Percentiles rank a stretch among this genome's conserved stretches.
These are phyloP conservation scores for Podochytrium sp. DNA, from an alignment of 192 early-diverging fungal species.

Conservation along the genomic window DNA sequence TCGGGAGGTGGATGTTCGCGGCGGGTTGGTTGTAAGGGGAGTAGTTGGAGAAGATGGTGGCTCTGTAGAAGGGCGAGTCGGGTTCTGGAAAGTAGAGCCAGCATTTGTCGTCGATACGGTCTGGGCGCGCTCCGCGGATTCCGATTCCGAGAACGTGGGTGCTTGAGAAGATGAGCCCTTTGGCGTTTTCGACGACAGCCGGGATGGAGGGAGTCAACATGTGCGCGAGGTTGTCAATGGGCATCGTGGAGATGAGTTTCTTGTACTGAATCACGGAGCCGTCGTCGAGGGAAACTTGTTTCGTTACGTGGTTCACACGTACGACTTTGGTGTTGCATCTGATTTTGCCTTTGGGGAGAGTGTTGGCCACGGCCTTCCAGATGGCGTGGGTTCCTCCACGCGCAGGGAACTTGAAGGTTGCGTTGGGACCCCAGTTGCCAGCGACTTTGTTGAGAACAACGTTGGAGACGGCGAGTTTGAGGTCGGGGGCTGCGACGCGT, in stretches of 20 bases:
- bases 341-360: constrained; percentile 23
- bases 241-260: constrained; percentile 35
- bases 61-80: constrained; percentile 38
- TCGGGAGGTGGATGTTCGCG: constrained; percentile 25
- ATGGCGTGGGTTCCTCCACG: constrained; percentile 42
- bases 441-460: constrained; percentile 32
- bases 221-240: constrained; percentile 22
- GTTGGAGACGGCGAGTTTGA: constrained; percentile 32
- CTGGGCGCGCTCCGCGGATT: constrained; percentile 34
- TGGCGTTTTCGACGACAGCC: constrained; percentile 21
- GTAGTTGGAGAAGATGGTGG: constrained; percentile 48
- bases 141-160: constrained; percentile 43
- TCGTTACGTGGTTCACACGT: constrained; percentile 21
- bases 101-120: constrained; percentile 40
- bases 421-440: constrained; percentile 45
- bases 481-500: constrained; percentile 42
- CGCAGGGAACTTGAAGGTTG: constrained; percentile 39
- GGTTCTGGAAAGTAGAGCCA: constrained; percentile 46
- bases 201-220: constrained; percentile 22
- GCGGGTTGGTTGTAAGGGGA: constrained; percentile 35
- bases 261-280: constrained; percentile 36
- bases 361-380: constrained; percentile 43
- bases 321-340: constrained; percentile 27
- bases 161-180: constrained; percentile 29
- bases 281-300: constrained; percentile 21